Evolutionary conservation across 2,329 filamentous ascomycete genomes (phyloP), one percentile per base, ranked within the genome.

Genomic region (Fusarium musae): DNA sequence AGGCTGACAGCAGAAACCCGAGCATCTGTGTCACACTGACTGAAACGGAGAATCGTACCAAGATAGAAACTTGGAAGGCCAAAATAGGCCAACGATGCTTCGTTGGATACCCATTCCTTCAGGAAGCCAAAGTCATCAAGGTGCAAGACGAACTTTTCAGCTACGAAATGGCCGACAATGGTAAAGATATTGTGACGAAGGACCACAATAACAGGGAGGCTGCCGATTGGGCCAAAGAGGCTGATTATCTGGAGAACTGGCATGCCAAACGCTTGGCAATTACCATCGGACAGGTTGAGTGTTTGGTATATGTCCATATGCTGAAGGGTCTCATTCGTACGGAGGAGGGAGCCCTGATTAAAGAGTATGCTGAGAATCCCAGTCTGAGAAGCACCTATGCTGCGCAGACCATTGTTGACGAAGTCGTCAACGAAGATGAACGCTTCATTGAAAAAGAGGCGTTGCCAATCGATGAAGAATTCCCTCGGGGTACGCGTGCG

Each of bases 61-160:
- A 89, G 72, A 86, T 91, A 28, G 91, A 93, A 74, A 84, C 89
- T 61, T 95, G 95, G 62, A 94, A 94, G 80, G 84, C 86, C 56
- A 96, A 94, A 79, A 87, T 99, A 49, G 96, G 95, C 49, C 89
- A 96, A 82, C 91, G 92, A 68, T 95, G 97, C 67, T 94, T 94
- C 80, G 93, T 98, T 69, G 95, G 96, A 42, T 99, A 97, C 79
- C 96, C 96, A 3, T 99, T 98, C 84, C 84, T 99, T 72, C 93
- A 97, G 77, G 97, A 99, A 83, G 96, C 94, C 59, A 96, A 96
- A 83, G 91, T 99, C 36, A 88, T 94, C 58, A 92, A 91, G 62
- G 93, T 98, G 3, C 96, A 95, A 2, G 96, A 99, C 80, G 96
- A 98, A 81, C 86, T 98, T 34, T 98, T 98, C 80, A 93, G 93